Evolutionary conservation across 2,329 filamentous ascomycete species (phyloP), one percentile per base, ranked within the genome.

Genomic region (Emmonsiellopsis sp.): DNA sequence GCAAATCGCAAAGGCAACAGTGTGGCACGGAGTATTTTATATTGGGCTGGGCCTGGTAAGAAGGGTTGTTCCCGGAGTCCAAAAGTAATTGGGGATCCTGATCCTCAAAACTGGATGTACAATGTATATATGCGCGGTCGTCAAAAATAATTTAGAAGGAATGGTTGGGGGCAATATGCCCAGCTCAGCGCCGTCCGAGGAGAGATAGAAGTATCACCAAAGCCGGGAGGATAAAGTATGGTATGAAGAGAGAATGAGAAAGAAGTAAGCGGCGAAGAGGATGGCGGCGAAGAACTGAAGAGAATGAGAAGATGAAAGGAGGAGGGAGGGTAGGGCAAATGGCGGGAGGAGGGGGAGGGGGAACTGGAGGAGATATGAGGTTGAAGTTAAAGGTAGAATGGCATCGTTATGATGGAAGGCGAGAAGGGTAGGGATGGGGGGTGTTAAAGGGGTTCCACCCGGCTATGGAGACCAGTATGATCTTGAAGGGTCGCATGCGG

Each of bases 231-330:
- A 78, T 35, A 30, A 49, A 15, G 11, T 4, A 20, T 13, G n/a
- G 8, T 13, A 10, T 38, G 13, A 11, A 30, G n/a, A 15, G 34
- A 42, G n/a, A 30, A 7, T 5, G 30, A 53, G 11, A 26, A 48
- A 5, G 51, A 41, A n/a, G 13, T 20, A 8, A 48, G 31, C 8
- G 35, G 11, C 13, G 7, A 51, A 34, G 40, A 41, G 31, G 50
- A 45, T 4, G 16, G 42, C 26, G 30, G 68, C 75, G 67, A 77
- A 78, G 73, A 73, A 74, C 70, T 77, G 74, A 74, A 54, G 56
- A 54, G 50, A 52, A 41, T 53, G 53, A 43, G 52, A 32, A 48
- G 37, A 51, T 49, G 51, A 50, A 43, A 35, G 52, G 49, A 46
- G 51, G 46, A 45, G 42, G 54, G 50, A 47, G 56, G 53, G 50